These are phyloP conservation scores for Lithocarpus polystachyus DNA, from an alignment of 306 rosid species.

Conservation along the genomic window DNA sequence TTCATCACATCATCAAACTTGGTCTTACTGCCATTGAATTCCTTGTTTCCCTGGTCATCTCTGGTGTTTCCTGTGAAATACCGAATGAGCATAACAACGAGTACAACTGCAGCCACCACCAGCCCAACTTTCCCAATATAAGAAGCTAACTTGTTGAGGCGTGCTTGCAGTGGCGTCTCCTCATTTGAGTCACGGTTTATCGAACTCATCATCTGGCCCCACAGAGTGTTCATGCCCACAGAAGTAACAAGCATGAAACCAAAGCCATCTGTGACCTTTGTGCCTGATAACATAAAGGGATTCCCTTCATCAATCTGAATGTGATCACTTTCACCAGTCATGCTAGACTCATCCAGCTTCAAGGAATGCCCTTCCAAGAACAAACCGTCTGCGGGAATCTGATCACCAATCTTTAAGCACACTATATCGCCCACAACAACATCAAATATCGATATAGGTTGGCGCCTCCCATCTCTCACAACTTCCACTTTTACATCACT, in stretches of 20 bases:
- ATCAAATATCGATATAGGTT: constrained; percentile 6
- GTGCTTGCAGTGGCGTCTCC: constrained; percentile 15
- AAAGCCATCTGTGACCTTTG: constrained; percentile 25
- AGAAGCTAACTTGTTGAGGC: constrained; percentile 19
- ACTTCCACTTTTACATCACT: constrained; percentile 17
- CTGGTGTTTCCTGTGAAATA: constrained; percentile 26
- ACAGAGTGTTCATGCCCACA: constrained; percentile 20
- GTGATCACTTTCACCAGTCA: constrained; percentile 26
- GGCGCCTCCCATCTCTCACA: constrained; percentile 16
- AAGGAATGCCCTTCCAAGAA: constrained; percentile 18
- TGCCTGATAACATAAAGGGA: constrained; percentile 25
- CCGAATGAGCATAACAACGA: constrained; percentile 13
- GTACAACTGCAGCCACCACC: constrained; percentile 17
- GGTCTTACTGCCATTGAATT: constrained; percentile 23
- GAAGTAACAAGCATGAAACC: constrained; percentile 27
- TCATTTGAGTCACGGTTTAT: constrained; percentile 10
- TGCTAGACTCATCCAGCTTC: constrained; percentile 27
- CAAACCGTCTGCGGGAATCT: constrained; percentile 23
- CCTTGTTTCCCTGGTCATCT: neutral
- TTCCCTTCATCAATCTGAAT: constrained; percentile 1
- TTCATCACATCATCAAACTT: constrained; percentile 9
- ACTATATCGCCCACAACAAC: constrained; percentile 24
- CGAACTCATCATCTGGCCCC: constrained; percentile 31
- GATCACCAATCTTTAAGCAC: constrained; percentile 24
- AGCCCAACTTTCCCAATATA: constrained; percentile 22